phyloP scores from a whole-genome alignment of 163 green algal species.

The Smithsoniella earleae region DNA sequence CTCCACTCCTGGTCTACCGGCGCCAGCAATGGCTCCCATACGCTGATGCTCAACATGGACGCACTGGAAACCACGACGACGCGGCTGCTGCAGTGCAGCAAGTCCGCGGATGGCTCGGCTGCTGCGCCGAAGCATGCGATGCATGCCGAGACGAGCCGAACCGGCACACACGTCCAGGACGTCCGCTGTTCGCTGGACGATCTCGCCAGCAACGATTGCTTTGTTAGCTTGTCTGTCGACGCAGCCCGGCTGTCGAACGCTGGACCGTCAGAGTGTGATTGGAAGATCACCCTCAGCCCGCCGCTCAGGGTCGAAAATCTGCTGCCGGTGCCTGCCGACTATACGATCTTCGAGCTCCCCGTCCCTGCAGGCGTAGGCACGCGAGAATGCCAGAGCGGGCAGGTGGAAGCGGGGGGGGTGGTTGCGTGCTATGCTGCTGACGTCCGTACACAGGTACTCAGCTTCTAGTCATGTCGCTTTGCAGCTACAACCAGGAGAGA shows the following conservation, averaged over 20 bases:
- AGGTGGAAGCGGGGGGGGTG: neutral
- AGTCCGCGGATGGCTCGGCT: too few species aligned
- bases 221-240: constrained; percentile 21
- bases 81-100: constrained; percentile 10
- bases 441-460: constrained; percentile 7
- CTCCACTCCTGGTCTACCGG: constrained; percentile 6
- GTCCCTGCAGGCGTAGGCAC: neutral
- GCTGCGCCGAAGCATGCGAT: neutral
- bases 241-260: neutral
- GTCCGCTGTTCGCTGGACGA: neutral
- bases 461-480: too few species aligned
- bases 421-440: constrained; percentile 9
- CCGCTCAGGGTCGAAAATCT: neutral
- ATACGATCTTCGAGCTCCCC: constrained; percentile 25
- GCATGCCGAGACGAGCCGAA: neutral
- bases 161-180: too few species aligned
- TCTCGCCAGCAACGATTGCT: neutral
- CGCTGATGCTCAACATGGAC: constrained; percentile 17
- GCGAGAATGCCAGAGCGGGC: neutral
- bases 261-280: constrained; percentile 14
- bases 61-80: constrained; percentile 7
- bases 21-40: constrained; percentile 13
- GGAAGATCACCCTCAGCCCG: neutral
- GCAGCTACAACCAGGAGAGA: too few species aligned
- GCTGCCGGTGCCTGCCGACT: constrained; percentile 20